These are phyloP conservation scores for Lizonia empirigonia DNA, from an alignment of 2,329 filamentous ascomycete species.

Conservation along the genomic window DNA sequence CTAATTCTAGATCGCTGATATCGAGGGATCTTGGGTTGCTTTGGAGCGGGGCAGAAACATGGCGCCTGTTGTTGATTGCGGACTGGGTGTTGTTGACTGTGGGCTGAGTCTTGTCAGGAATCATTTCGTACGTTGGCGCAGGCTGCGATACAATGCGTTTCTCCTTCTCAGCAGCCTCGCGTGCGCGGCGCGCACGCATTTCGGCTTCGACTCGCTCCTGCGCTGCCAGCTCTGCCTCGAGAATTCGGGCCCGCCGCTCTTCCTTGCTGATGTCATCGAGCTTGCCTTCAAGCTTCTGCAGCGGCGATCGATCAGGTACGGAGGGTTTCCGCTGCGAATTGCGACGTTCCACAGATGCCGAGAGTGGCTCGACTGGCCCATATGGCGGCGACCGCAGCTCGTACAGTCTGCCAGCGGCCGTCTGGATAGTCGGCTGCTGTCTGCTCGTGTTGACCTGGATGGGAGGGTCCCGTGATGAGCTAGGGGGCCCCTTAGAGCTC, in stretches of 20 bases:
- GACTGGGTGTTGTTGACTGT: slow-evolving; percentile 26
- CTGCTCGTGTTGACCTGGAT: slow-evolving; percentile 44
- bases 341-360: slow-evolving; percentile 34
- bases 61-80: slow-evolving; percentile 29
- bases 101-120: slow-evolving; percentile 20
- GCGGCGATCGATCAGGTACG: slow-evolving; percentile 82
- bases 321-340: slow-evolving; percentile 53
- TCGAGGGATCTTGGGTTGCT: slow-evolving; percentile 28
- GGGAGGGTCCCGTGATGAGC: slow-evolving; percentile 42
- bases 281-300: slow-evolving; percentile 91
- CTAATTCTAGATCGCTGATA: slow-evolving; percentile 36
- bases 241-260: slow-evolving; percentile 83
- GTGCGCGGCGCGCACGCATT: slow-evolving; percentile 39
- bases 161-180: slow-evolving; percentile 39
- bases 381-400: slow-evolving; percentile 42
- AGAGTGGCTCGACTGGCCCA: slow-evolving; percentile 36
- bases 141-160: slow-evolving; percentile 40
- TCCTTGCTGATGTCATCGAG: slow-evolving; percentile 94
- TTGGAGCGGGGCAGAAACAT: slow-evolving; percentile 43
- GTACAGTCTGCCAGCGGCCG: slow-evolving; percentile 39
- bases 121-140: slow-evolving; percentile 19
- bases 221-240: slow-evolving; percentile 78
- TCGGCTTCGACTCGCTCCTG: slow-evolving; percentile 63
- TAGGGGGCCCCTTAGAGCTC: slow-evolving; percentile 30
- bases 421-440: slow-evolving; percentile 43